Percentiles rank a stretch among this genome's conserved stretches.
phyloP scores from a whole-genome alignment of 1,284 basidiomycete species.

The Hemileia vastatrix region DNA sequence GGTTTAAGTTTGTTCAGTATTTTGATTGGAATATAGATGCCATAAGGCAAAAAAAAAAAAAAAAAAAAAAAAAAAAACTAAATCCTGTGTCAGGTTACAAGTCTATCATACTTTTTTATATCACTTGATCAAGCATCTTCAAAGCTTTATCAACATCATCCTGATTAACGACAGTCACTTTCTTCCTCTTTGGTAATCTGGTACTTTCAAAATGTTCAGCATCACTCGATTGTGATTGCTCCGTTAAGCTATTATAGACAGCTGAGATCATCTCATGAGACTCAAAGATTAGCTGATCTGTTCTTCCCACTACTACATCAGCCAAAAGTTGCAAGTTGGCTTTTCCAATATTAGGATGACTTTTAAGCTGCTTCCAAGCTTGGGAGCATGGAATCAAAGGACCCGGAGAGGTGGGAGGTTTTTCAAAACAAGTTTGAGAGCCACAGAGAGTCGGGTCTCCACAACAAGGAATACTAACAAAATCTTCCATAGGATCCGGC shows the following conservation, averaged over 20 bases:
- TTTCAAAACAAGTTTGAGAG: slow-evolving; percentile 27
- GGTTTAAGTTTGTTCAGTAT: no score
- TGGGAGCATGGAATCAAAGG: slow-evolving; percentile 33
- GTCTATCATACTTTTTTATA: no score
- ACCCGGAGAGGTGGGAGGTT: slow-evolving; percentile 22
- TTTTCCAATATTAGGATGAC: slow-evolving; percentile 35
- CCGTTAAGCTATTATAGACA: neutral
- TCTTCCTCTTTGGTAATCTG: neutral
- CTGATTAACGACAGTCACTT: slow-evolving; percentile 26
- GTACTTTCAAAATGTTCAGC: neutral
- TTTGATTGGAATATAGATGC: no score
- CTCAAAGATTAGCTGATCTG: no score
- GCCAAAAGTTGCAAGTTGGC: slow-evolving; percentile 39
- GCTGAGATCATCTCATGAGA: slow-evolving; percentile 26
- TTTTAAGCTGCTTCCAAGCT: slow-evolving; percentile 32
- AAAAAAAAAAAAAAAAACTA: no score
- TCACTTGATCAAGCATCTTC: slow-evolving; percentile 27
- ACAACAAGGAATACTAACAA: slow-evolving; percentile 33
- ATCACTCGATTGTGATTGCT: neutral
- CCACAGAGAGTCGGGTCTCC: slow-evolving; percentile 33
- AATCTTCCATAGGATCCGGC: slow-evolving; percentile 22
- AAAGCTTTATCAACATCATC: slow-evolving; percentile 33
- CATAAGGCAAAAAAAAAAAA: no score
- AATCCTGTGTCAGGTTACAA: no score
- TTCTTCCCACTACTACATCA: slow-evolving; percentile 37